Conservation (phyloP, 768 basidiomycete species). For the Arthromyces matolae region DNA sequence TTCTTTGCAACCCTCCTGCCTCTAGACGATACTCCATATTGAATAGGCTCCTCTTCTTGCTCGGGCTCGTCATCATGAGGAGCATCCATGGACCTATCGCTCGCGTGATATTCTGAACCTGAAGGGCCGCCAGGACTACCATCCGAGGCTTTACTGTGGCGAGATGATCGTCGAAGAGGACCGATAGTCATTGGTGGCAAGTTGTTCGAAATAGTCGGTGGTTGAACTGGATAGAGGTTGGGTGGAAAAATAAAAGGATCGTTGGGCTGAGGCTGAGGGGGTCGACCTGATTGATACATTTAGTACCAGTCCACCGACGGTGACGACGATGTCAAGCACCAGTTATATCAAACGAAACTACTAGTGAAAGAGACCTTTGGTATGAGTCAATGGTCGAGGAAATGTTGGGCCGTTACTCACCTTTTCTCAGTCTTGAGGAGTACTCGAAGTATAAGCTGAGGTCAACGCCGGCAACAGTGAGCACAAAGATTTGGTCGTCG, state of each 20-base stretch:
- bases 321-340: slow-evolving; percentile 8
- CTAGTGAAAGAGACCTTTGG: not conserved
- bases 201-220: slow-evolving; percentile 20
- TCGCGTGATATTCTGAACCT: slow-evolving; percentile 48
- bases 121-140: slow-evolving; percentile 31
- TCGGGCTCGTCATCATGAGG: slow-evolving; percentile 21
- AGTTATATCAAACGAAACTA: slow-evolving; percentile 1
- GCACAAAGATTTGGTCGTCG: not conserved
- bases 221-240: slow-evolving; percentile 3
- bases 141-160: slow-evolving; percentile 29
- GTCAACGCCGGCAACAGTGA: slow-evolving; percentile 8
- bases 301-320: slow-evolving; percentile 6
- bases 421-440: not conserved
- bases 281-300: slow-evolving; percentile 7
- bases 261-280: not conserved
- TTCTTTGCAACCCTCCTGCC: too few species aligned
- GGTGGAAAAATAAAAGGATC: slow-evolving; percentile 7
- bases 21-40: too few species aligned
- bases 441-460: not conserved
- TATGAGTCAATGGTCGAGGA: not conserved
- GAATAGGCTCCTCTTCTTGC: too few species aligned
- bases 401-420: not conserved
- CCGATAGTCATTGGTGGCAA: slow-evolving; percentile 21
- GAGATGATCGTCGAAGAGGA: slow-evolving; percentile 32
- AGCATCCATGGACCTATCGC: slow-evolving; percentile 40